Evolutionary conservation across 2,329 filamentous ascomycete genomes (phyloP).

Genomic region (Teratosphaeria destructans): DNA sequence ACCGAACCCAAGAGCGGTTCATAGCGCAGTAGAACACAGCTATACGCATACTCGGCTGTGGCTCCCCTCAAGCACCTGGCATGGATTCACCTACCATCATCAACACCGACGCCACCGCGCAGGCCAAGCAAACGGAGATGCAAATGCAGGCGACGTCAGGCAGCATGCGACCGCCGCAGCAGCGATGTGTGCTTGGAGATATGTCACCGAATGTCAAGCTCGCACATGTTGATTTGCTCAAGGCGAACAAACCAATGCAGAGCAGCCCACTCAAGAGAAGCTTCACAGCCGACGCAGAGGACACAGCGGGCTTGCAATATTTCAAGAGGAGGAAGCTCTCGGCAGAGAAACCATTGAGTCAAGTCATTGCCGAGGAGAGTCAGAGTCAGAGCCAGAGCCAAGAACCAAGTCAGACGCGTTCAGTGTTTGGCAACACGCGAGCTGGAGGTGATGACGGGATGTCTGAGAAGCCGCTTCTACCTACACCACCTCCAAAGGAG

Average conservation of each 20-base stretch:
- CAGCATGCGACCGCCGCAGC: not conserved
- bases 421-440: not conserved
- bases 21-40: not conserved
- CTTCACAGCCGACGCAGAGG: conserved; percentile 20
- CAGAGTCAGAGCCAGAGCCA: not conserved
- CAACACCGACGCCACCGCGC: not conserved
- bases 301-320: conserved; percentile 24
- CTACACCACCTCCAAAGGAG: not conserved
- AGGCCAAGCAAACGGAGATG: not conserved
- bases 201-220: conserved; percentile 22
- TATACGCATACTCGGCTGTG: not conserved
- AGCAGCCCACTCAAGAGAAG: conserved; percentile 25
- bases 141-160: not conserved
- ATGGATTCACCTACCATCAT: not conserved
- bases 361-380: not conserved
- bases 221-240: conserved; percentile 3
- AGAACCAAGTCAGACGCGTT: not conserved
- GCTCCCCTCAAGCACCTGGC: not conserved
- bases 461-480: not conserved
- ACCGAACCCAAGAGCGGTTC: not conserved
- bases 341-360: conserved; percentile 6
- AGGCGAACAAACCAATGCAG: conserved; percentile 12
- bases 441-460: not conserved
- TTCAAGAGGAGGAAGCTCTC: conserved; percentile 21
- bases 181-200: conserved; percentile 20